These are phyloP conservation scores for Kwoniella dejecticola DNA, from an alignment of 768 basidiomycete genomes.

Conservation along the genomic window DNA sequence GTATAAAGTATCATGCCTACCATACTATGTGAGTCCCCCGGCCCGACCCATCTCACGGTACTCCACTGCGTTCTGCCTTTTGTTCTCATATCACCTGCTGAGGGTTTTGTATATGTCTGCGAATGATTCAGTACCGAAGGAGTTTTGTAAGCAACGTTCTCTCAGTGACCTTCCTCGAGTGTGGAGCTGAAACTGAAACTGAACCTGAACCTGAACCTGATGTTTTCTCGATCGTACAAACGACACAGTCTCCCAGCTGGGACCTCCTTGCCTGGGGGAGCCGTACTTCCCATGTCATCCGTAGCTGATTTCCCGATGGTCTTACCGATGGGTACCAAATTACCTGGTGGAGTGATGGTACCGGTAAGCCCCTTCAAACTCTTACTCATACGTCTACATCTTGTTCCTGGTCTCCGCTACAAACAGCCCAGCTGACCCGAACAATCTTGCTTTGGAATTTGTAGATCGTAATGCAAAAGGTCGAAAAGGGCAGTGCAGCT, in stretches of 20 bases:
- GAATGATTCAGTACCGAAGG: slow-evolving; percentile 50
- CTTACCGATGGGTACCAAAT: slow-evolving; percentile 44
- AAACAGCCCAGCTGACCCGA: too few species aligned
- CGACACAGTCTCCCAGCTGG: slow-evolving; percentile 43
- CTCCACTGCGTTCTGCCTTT: too few species aligned
- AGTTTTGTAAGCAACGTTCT: slow-evolving; percentile 50
- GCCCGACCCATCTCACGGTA: too few species aligned
- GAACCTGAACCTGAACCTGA: not conserved
- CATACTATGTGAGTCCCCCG: slow-evolving; percentile 53
- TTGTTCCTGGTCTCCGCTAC: too few species aligned
- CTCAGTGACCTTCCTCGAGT: not conserved
- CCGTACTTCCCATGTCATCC: slow-evolving; percentile 48
- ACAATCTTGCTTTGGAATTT: not conserved
- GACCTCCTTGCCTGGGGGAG: slow-evolving; percentile 47
- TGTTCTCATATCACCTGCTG: too few species aligned
- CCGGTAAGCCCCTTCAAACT: slow-evolving; percentile 34
- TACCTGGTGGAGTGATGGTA: slow-evolving; percentile 51
- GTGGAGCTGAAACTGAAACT: not conserved
- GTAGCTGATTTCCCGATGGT: slow-evolving; percentile 51
- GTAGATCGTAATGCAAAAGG: slow-evolving; percentile 26
- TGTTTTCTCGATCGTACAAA: too few species aligned
- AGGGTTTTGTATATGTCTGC: too few species aligned
- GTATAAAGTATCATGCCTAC: slow-evolving; percentile 53
- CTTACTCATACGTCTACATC: not conserved
- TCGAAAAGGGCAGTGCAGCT: slow-evolving; percentile 1